A percentile compares a stretch with the other conserved stretches of the same genome.
phyloP scores from a whole-genome alignment of 1,284 basidiomycete species.

The Irpex sp. region DNA sequence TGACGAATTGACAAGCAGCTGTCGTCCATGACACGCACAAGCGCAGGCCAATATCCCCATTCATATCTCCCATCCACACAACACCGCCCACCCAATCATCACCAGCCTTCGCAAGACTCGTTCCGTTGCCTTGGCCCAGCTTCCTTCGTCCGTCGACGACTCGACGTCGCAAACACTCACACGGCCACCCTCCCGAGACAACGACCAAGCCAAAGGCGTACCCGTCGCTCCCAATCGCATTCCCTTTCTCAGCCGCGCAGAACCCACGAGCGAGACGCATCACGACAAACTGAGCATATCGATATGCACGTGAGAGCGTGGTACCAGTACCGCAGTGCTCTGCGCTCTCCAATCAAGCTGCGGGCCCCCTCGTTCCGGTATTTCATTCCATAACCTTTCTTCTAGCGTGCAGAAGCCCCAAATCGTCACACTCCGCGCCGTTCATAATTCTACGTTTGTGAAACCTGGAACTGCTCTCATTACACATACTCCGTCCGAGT shows the following conservation, averaged over 20 bases:
- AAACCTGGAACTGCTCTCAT: neutral
- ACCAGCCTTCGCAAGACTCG: neutral
- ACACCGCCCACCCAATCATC: neutral
- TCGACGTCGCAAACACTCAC: neutral
- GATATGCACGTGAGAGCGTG: neutral
- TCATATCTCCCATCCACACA: neutral
- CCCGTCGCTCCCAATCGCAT: neutral
- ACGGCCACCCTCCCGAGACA: neutral
- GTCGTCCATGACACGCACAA: neutral
- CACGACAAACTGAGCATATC: neutral
- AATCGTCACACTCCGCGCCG: neutral
- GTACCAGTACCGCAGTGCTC: neutral
- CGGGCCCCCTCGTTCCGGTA: neutral
- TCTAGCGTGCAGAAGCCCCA: constrained; percentile 1
- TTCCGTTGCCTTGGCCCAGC: neutral
- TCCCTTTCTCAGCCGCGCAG: neutral
- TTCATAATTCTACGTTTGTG: neutral
- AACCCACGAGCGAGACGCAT: neutral
- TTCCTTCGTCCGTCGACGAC: neutral
- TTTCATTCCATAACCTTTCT: neutral
- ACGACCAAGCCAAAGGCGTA: neutral
- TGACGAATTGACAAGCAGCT: neutral
- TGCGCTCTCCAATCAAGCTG: neutral
- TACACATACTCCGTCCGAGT: neutral
- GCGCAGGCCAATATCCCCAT: neutral